Conservation (phyloP, 495 filamentous ascomycete species). For the Penicilliopsis zonata region DNA sequence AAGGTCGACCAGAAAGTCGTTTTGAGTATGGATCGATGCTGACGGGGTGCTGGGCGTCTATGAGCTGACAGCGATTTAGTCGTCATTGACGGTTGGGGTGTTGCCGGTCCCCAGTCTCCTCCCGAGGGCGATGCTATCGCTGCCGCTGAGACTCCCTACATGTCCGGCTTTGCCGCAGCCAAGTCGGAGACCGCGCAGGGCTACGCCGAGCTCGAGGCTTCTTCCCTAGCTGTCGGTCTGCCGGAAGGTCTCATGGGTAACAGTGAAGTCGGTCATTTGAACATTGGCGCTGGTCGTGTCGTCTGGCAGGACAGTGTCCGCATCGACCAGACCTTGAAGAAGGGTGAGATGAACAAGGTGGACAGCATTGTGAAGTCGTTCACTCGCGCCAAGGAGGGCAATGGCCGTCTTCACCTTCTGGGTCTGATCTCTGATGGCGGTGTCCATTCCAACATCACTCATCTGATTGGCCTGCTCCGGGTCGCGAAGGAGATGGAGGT, state of each 20-base stretch:
- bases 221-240: constrained; percentile 87
- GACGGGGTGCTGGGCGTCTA: constrained; percentile 1
- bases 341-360: constrained; percentile 66
- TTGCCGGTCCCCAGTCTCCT: constrained; percentile 64
- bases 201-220: constrained; percentile 84
- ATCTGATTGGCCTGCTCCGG: constrained; percentile 74
- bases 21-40: constrained; percentile 53
- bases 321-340: constrained; percentile 92
- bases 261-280: constrained; percentile 94
- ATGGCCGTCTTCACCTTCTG: constrained; percentile 81
- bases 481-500: constrained; percentile 81
- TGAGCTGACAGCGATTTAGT: constrained; percentile 38
- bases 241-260: constrained; percentile 98
- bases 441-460: constrained; percentile 91
- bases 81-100: constrained; percentile 98
- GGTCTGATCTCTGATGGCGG: constrained; percentile 90
- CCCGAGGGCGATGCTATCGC: constrained; percentile 88
- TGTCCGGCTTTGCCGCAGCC: constrained; percentile 60
- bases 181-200: constrained; percentile 59
- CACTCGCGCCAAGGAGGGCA: constrained; percentile 71
- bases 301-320: constrained; percentile 99
- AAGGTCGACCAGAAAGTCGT: constrained; percentile 84
- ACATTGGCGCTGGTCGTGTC: constrained; percentile 94
- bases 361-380: constrained; percentile 68
- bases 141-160: constrained; percentile 79